Evolutionary conservation across 2,329 filamentous ascomycete genomes (phyloP).

Genomic region (Fusarium nygamai): DNA sequence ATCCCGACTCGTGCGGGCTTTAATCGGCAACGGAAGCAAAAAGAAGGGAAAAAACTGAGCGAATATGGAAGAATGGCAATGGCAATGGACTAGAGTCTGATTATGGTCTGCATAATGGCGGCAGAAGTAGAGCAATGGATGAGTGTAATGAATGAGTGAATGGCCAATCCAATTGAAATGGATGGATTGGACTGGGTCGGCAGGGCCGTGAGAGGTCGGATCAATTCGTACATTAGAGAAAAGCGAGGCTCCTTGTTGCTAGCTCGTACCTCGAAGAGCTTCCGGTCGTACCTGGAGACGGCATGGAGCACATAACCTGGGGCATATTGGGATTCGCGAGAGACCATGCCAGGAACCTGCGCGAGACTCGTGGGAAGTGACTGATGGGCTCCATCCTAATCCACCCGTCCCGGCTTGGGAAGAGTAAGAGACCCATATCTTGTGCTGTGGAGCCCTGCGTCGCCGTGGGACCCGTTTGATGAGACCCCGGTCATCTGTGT

Average conservation of each 20-base stretch:
- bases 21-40: conserved; percentile 23
- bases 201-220: conserved; percentile 35
- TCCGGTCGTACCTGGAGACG: conserved; percentile 41
- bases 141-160: conserved; percentile 11
- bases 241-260: conserved; percentile 29
- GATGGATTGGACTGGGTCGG: conserved; percentile 21
- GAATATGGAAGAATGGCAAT: conserved; percentile 19
- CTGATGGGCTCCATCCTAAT: conserved; percentile 30
- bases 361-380: conserved; percentile 33
- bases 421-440: conserved; percentile 17
- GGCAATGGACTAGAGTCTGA: conserved; percentile 10
- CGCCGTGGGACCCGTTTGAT: conserved; percentile 36
- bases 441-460: conserved; percentile 30
- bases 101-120: conserved; percentile 15
- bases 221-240: conserved; percentile 43
- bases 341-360: conserved; percentile 35
- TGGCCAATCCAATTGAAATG: conserved; percentile 14
- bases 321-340: conserved; percentile 38
- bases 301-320: conserved; percentile 35
- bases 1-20: conserved; percentile 30
- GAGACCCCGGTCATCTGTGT: conserved; percentile 30
- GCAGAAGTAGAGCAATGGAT: conserved; percentile 18
- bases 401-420: conserved; percentile 36
- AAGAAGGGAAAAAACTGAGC: conserved; percentile 13
- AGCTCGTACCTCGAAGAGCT: conserved; percentile 35